Conservation (phyloP, 2,329 filamentous ascomycete genomes). For the Cordyceps tenuipes region DNA sequence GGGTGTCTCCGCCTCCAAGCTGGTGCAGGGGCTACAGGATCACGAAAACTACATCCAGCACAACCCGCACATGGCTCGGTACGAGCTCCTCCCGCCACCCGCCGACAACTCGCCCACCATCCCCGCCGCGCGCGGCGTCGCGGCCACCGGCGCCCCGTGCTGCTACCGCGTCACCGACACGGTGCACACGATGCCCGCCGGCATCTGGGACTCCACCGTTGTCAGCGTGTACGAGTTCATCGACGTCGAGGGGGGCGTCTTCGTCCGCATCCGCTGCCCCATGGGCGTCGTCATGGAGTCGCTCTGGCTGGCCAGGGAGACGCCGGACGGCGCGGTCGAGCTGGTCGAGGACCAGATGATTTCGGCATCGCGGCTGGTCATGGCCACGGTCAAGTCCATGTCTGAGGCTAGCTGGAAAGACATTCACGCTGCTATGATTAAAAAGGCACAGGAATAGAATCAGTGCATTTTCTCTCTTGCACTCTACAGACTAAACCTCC, state of each 20-base stretch:
- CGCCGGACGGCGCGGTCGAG: slow-evolving; percentile 26
- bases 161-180: slow-evolving; percentile 42
- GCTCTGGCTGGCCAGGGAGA: slow-evolving; percentile 35
- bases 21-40: slow-evolving; percentile 40
- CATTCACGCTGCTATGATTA: slow-evolving; percentile 41
- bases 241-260: slow-evolving; percentile 39
- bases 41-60: slow-evolving; percentile 43
- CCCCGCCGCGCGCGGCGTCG: slow-evolving; percentile 20
- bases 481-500: neutral
- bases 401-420: slow-evolving; percentile 42
- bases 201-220: slow-evolving; percentile 47
- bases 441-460: slow-evolving; percentile 26
- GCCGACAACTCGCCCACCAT: slow-evolving; percentile 19
- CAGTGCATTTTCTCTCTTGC: neutral
- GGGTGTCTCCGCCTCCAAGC: slow-evolving; percentile 26
- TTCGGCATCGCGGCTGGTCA: slow-evolving; percentile 39
- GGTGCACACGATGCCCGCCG: slow-evolving; percentile 44
- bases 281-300: slow-evolving; percentile 46
- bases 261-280: slow-evolving; percentile 43
- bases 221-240: slow-evolving; percentile 47
- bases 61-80: slow-evolving; percentile 42
- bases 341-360: slow-evolving; percentile 44
- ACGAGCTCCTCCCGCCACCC: slow-evolving; percentile 27
- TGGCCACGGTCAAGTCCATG: slow-evolving; percentile 40
- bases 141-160: slow-evolving; percentile 21